These are phyloP conservation scores for Aspergillus ochraceus DNA, from an alignment of 2,329 filamentous ascomycete species.

Conservation along the genomic window DNA sequence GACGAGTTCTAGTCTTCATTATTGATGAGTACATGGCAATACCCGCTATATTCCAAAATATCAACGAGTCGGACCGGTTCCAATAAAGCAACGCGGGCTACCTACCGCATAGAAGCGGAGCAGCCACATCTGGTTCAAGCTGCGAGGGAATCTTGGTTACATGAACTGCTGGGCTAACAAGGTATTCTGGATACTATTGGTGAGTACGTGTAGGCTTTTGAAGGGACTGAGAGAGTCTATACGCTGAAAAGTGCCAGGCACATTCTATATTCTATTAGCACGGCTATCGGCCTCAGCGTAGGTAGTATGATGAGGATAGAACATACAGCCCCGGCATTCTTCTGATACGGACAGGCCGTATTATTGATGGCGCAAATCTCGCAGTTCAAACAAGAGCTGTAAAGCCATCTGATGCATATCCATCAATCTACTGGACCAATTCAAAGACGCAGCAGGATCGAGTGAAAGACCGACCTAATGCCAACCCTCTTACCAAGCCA, in stretches of 20 bases:
- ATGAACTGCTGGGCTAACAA: slow-evolving; percentile 36
- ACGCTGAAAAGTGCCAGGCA: slow-evolving; percentile 41
- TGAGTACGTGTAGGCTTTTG: not conserved
- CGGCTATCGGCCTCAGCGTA: not conserved
- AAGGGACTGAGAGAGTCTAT: not conserved
- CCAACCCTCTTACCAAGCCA: slow-evolving; percentile 35
- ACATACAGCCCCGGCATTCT: slow-evolving; percentile 39
- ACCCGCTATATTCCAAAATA: slow-evolving; percentile 25
- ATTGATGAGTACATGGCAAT: slow-evolving; percentile 43
- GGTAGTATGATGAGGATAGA: not conserved
- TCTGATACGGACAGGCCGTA: slow-evolving; percentile 40
- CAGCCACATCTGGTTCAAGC: slow-evolving; percentile 33
- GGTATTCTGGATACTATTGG: slow-evolving; percentile 27
- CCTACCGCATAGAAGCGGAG: slow-evolving; percentile 40
- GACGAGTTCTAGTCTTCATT: slow-evolving; percentile 35
- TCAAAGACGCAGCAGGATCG: not conserved
- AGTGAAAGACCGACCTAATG: slow-evolving; percentile 27
- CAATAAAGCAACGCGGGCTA: not conserved
- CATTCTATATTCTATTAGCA: slow-evolving; percentile 27
- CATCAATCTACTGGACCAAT: slow-evolving; percentile 19
- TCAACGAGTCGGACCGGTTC: not conserved
- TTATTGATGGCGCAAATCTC: slow-evolving; percentile 40
- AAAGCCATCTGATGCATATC: slow-evolving; percentile 32
- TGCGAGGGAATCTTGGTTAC: slow-evolving; percentile 36
- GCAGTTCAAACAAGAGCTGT: slow-evolving; percentile 39